Conservation (phyloP, 148 eudicot genomes). For the Rhododendron molle region DNA sequence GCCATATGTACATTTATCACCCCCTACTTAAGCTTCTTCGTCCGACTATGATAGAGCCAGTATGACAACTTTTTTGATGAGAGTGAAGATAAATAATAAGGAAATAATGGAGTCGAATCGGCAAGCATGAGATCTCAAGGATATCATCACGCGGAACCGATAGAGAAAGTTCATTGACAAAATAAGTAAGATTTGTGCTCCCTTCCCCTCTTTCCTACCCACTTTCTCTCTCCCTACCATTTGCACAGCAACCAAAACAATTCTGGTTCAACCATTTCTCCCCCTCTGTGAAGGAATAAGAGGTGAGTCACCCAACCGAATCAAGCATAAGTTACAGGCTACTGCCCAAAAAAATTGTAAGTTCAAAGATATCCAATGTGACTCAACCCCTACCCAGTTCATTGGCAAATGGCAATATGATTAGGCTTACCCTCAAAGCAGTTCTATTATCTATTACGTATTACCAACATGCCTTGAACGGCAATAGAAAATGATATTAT, state of each 20-base stretch:
- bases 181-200: background rate
- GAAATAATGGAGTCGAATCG: background rate
- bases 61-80: background rate
- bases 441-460: background rate
- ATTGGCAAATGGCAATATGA: background rate
- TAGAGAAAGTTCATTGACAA: background rate
- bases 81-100: background rate
- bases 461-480: background rate
- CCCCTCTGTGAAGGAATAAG: background rate
- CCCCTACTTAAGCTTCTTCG: too few species aligned
- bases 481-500: background rate
- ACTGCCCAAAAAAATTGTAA: too few species aligned
- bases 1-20: too few species aligned
- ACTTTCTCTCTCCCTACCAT: background rate
- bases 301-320: background rate
- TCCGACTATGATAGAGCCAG: too few species aligned
- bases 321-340: background rate
- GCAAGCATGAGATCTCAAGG: background rate
- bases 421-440: background rate
- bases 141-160: background rate
- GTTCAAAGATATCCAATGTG: background rate
- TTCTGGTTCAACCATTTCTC: background rate
- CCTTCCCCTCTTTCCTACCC: too few species aligned
- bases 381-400: background rate
- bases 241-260: background rate